Base-by-base conservation (phyloP, 805 yeast species). In the Cyberlindnera meyerae region DNA sequence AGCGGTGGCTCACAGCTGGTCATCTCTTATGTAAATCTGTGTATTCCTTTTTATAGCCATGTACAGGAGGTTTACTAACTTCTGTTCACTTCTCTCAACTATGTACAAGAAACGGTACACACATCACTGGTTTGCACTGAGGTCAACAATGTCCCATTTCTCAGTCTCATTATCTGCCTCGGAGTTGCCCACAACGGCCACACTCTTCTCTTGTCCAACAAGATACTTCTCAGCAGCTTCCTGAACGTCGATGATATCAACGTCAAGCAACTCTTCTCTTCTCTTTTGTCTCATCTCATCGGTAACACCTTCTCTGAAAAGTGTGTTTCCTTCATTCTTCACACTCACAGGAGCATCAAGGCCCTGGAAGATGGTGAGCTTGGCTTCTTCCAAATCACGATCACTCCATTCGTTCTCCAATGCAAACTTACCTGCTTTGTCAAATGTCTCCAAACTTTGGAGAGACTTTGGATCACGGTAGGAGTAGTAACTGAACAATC, bases 391-490 rank as follows among this genome's bases (percentile, higher is more conserved):
- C 33, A 93, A 63, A 47, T 86, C 96, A 14, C 52, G 44, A 0
- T 67, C 70, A 11, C 70, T 66, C 83, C 87, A 81, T 18, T 61
- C 57, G n/a, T 63, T 59, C 5, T 62, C 60, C 14, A 66, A 40
- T 1, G 77, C 74, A 58, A 72, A 71, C 8, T 61, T 55, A 2
- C 78, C 79, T 3, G 79, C 66, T 5, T 66, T 60, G 18, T 61
- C 56, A 55, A 85, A 84, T 1, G 82, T 73, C 3, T 66, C 60
- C 9, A 85, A 57, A 2, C 96, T 82, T 45, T 77, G 74, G 26
- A 71, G 55, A 1, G 96, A 86, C 45, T 85, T 81, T 13, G 98
- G 98, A 58, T 93, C 98, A 49, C 98, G 73, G 65, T 90, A 93
- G 0, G 97, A 88, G 62, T 82, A 93, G 62, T 71, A 87, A 24